Conservation (phyloP, 345 rosid species). For the Acer campestre region DNA sequence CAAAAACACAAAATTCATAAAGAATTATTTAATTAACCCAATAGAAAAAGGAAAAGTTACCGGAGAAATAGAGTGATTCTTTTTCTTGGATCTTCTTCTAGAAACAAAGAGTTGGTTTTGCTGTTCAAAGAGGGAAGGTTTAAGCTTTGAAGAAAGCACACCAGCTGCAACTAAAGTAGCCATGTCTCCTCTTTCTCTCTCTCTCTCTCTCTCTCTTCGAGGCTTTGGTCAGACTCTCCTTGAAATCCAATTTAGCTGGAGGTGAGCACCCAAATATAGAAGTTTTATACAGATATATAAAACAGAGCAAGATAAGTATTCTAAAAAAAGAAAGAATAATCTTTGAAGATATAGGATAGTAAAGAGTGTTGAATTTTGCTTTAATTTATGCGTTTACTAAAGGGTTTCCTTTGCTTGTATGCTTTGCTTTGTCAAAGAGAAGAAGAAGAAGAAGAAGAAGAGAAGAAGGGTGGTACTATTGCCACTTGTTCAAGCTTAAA, state of each 20-base stretch:
- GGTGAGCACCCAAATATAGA: conserved; percentile 6
- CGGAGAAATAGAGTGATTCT: conserved; percentile 46
- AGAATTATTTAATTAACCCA: neutral
- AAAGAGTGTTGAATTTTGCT: neutral
- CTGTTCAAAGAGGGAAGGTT: conserved; percentile 43
- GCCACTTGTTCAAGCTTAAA: neutral
- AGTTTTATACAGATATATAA: neutral
- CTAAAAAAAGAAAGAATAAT: conserved; percentile 5
- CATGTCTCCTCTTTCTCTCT: conserved; percentile 34
- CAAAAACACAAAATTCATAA: neutral
- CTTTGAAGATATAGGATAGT: conserved; percentile 1
- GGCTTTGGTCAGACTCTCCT: conserved; percentile 7
- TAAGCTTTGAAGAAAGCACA: conserved; percentile 46
- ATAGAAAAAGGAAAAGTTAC: conserved; percentile 34
- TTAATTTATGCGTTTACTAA: conserved; percentile 14
- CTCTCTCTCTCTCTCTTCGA: neutral
- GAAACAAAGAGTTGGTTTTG: conserved; percentile 41
- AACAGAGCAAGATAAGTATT: neutral
- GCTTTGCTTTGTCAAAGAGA: neutral
- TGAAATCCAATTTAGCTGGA: conserved; percentile 30
- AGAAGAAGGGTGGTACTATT: too few species aligned
- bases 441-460: neutral
- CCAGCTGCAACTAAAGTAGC: conserved; percentile 45
- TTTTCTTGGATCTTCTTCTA: conserved; percentile 48
- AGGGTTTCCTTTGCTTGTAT: conserved; percentile 18